Percentiles rank a stretch among this genome's conserved stretches.
Evolutionary conservation across 805 yeast genomes (phyloP).

Genomic region (Candida andamanensis): DNA sequence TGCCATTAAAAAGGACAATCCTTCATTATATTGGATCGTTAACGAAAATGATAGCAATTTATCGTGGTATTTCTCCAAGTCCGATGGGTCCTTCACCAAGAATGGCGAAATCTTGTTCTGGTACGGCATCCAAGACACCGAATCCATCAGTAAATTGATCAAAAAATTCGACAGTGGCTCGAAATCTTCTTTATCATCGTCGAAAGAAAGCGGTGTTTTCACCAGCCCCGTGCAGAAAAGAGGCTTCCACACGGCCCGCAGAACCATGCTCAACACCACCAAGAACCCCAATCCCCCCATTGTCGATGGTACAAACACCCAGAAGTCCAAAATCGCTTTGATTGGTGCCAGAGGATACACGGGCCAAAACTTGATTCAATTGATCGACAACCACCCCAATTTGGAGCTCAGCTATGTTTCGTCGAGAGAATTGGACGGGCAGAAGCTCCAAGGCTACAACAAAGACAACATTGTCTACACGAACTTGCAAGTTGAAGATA

Average conservation of each 20-base stretch:
- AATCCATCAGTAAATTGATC: constrained; percentile 55
- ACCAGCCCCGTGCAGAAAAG: constrained; percentile 45
- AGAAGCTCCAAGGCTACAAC: constrained; percentile 79
- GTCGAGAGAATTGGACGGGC: constrained; percentile 89
- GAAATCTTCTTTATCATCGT: constrained; percentile 31
- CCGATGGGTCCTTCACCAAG: constrained; percentile 90
- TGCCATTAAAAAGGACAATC: constrained; percentile 70
- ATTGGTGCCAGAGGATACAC: constrained; percentile 99
- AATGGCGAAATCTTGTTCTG: constrained; percentile 90
- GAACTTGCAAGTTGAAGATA: constrained; percentile 83
- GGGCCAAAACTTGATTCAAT: constrained; percentile 85
- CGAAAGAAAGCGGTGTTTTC: constrained; percentile 45
- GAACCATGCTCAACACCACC: constrained; percentile 17
- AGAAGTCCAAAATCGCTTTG: constrained; percentile 73
- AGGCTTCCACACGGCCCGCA: constrained; percentile 43
- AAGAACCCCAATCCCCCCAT: constrained; percentile 69
- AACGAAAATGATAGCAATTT: constrained; percentile 87
- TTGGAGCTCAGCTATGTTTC: constrained; percentile 90
- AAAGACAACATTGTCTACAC: constrained; percentile 77
- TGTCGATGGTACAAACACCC: constrained; percentile 55
- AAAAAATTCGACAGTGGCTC: constrained; percentile 39
- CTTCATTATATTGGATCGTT: constrained; percentile 79
- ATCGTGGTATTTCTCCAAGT: constrained; percentile 85
- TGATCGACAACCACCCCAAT: constrained; percentile 83
- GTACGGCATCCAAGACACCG: constrained; percentile 77